Conservation (phyloP, 148 eudicot genomes). For the Dysphania ambrosioides region DNA sequence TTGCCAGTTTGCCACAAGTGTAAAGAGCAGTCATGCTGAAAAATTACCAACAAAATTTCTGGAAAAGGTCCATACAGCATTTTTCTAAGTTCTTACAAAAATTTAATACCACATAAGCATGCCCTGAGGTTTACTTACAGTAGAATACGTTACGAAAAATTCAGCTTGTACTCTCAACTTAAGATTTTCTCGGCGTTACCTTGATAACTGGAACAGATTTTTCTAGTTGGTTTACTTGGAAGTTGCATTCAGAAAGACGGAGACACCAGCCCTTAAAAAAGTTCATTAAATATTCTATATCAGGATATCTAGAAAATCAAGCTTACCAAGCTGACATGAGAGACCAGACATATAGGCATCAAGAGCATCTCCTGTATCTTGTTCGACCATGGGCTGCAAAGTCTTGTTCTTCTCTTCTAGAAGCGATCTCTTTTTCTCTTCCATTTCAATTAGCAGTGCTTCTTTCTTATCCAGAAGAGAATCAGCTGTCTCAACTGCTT, state of each 20-base stretch:
- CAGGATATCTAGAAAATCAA: conserved; percentile 7
- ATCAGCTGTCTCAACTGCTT: conserved; percentile 92
- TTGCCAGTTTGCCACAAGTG: not conserved
- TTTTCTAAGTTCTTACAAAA: not conserved
- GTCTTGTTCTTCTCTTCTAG: conserved; percentile 55
- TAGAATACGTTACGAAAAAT: not conserved
- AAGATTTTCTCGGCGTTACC: not conserved
- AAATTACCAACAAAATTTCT: not conserved
- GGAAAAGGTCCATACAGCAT: not conserved
- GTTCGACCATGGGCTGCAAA: conserved; percentile 34
- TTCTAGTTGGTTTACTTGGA: not conserved
- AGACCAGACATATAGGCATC: conserved; percentile 93
- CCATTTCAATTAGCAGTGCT: conserved; percentile 58
- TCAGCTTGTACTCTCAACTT: not conserved
- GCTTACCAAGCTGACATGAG: conserved; percentile 83
- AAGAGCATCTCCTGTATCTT: conserved; percentile 72
- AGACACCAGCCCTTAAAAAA: not conserved
- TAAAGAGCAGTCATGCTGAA: not conserved
- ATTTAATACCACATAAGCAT: not conserved
- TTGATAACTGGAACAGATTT: not conserved
- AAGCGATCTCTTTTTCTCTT: conserved; percentile 60
- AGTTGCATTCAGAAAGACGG: not conserved
- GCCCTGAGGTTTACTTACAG: not conserved
- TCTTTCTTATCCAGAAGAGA: conserved; percentile 92
- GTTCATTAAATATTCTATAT: not conserved